Evolutionary conservation across 2,329 filamentous ascomycete species (phyloP).

Genomic region (Colletotrichum navitas): DNA sequence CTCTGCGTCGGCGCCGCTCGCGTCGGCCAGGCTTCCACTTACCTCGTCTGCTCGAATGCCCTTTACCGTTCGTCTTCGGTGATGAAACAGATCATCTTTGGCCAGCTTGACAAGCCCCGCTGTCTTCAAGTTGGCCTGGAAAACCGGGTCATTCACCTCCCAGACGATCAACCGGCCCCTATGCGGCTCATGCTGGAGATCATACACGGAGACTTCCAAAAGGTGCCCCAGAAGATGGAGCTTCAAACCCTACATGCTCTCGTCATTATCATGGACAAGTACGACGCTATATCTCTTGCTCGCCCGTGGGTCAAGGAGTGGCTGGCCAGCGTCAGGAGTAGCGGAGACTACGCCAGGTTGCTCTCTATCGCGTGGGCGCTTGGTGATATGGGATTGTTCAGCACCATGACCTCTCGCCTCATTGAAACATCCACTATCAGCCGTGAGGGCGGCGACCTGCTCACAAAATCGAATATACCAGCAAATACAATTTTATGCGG

Average conservation of each 20-base stretch:
- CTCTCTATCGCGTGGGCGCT: neutral
- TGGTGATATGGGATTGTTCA: neutral
- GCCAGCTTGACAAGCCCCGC: neutral
- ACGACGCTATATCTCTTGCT: neutral
- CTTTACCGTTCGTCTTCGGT: neutral
- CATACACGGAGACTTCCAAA: neutral
- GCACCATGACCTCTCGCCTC: too few species aligned
- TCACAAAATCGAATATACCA: neutral
- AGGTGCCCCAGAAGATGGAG: neutral
- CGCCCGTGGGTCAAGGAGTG: neutral
- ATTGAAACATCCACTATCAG: neutral
- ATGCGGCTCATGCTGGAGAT: neutral
- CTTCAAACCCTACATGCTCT: too few species aligned
- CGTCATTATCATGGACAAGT: neutral
- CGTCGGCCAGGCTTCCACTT: neutral
- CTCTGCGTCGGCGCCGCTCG: neutral
- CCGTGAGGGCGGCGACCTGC: neutral
- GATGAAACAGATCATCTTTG: neutral
- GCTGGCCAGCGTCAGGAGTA: neutral
- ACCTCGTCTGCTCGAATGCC: neutral
- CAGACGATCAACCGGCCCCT: neutral
- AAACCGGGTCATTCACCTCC: neutral
- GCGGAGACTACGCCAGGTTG: neutral
- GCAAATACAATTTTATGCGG: neutral
- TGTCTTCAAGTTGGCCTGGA: neutral